These are phyloP conservation scores for Azolla pinnata DNA, from an alignment of 75 land plant genomes.

Conservation along the genomic window DNA sequence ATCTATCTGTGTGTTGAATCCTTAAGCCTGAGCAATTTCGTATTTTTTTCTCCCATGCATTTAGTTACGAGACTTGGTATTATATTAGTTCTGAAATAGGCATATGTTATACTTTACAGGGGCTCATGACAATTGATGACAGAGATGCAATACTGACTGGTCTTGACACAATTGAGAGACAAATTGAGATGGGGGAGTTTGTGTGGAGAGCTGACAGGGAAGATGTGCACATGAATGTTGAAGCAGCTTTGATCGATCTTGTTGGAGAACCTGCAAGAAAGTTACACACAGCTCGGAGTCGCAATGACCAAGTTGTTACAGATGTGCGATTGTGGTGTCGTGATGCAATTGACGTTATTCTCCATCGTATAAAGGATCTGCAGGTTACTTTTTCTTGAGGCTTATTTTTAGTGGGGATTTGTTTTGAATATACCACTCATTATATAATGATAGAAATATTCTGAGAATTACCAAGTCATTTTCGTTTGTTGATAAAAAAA, in stretches of 20 bases:
- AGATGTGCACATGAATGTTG: conserved; percentile 99
- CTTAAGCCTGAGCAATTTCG: too few relatives aligned
- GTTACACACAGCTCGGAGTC: conserved; percentile 92
- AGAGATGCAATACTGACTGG: conserved; percentile 58
- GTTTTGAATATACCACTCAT: too few relatives aligned
- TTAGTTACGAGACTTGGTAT: too few relatives aligned
- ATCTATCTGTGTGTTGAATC: too few relatives aligned
- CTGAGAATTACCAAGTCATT: background rate
- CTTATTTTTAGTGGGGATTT: too few relatives aligned
- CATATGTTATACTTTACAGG: conserved; percentile 50
- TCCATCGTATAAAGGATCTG: conserved; percentile 35
- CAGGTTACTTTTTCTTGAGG: too few relatives aligned
- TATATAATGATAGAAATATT: too few relatives aligned
- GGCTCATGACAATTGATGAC: conserved; percentile 60
- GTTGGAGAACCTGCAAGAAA: conserved; percentile 97
- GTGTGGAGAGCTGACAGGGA: conserved; percentile 90
- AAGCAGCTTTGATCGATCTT: conserved; percentile 81
- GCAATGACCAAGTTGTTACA: conserved; percentile 94
- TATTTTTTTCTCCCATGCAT: too few relatives aligned
- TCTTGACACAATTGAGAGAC: conserved; percentile 59
- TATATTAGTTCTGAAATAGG: too few relatives aligned
- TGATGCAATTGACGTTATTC: conserved; percentile 67
- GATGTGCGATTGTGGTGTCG: conserved; percentile 96
- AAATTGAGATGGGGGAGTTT: conserved; percentile 66
- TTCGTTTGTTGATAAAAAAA: background rate